Evolutionary conservation across 2,329 filamentous ascomycete species (phyloP), one percentile per base, ranked within the genome.

Genomic region (Lecanoromycetidae sp.): DNA sequence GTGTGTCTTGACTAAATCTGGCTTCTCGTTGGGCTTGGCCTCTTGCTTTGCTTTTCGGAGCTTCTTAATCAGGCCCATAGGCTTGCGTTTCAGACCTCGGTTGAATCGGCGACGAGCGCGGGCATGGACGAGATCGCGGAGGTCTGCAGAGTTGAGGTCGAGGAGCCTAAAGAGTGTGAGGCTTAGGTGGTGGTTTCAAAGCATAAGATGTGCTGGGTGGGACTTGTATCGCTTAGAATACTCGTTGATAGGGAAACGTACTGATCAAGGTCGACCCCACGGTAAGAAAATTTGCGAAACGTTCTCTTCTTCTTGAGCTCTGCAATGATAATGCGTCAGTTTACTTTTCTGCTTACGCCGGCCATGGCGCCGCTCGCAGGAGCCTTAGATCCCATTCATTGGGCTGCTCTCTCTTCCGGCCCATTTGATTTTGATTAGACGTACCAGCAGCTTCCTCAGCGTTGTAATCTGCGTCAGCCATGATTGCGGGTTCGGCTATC

Each of bases 51-150:
- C 84, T 80, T 95, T 96, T 72, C 91, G 90, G 66, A 98, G 87
- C 83, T 98, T 98, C 87, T 96, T 96, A 82, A 98, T 96, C 66
- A 98, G 79, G 64, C 91, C 91, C 91, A 98, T 96, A 65, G 91
- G 91, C 80, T 94, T 94, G 78, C 91, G 88, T 85, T 96, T 98
- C 66, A 98, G 84, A 66, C 91, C 91, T 62, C 91, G 90, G 84
- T 96, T 96, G 84, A 98, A 96, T 71, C 93, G 82, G 72, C 91
- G 83, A 70, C 91, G 90, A 69, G 91, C 91, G 71, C 91, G 91
- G 66, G 91, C 91, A 79, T 98, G 91, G 66, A 98, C 88, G 71
- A 98, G 86, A 84, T 95, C 88, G 67, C 91, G 88, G 72, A 98
- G 87, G 76, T 96, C 85, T 72, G 96, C 91, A 66, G 88, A 94